Base-by-base conservation (phyloP, 371 early-diverging fungal species). In the Nematocida minor region DNA sequence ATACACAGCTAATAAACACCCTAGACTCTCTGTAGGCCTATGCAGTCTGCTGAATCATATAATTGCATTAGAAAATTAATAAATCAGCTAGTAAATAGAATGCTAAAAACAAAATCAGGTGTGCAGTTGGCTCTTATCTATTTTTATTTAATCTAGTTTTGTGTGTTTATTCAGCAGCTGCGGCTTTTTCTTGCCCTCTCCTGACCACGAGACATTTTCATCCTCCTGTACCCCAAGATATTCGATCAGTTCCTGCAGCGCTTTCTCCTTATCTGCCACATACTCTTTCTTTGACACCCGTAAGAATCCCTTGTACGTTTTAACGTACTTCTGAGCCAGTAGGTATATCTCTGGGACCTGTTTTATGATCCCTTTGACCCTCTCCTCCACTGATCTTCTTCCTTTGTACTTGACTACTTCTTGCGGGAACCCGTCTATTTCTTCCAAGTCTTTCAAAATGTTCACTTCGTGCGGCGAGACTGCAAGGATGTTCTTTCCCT, bases 401-500 rank as follows among this genome's bases (percentile, higher is more conserved):
- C 16, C 18, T 27, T 27, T 66, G 40, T 29, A 74, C 9, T 11
- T 9, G 14, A 25, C 9, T 2, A 32, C 41, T 9, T 38, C 38
- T 38, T 44, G 34, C 38, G 77, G 77, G 57, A 74, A 74, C 7
- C 66, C 66, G 7, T 7, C 14, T 7, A 41, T n/a, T 0, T 25
- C 18, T 25, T 31, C 4, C 25, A 74, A 31, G 20, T 47, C 55
- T 2, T 7, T 32, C 16, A 64, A 22, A 4, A 74, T 4, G 0
- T 32, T 40, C n/a, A 70, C 16, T 32, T 74, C 77, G 4, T 48
- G 40, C 32, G 4, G 6, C 14, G 60, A 29, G 25, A 74, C 14
- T 9, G 66, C 77, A 6, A 64, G 25, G 40, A 95, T 88, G 0
- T 95, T 93, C 22, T 89, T 87, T 68, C 77, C 77, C 34, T 74